These are phyloP conservation scores for Fusarium transvaalense DNA, from an alignment of 2,329 filamentous ascomycete genomes.

Conservation along the genomic window DNA sequence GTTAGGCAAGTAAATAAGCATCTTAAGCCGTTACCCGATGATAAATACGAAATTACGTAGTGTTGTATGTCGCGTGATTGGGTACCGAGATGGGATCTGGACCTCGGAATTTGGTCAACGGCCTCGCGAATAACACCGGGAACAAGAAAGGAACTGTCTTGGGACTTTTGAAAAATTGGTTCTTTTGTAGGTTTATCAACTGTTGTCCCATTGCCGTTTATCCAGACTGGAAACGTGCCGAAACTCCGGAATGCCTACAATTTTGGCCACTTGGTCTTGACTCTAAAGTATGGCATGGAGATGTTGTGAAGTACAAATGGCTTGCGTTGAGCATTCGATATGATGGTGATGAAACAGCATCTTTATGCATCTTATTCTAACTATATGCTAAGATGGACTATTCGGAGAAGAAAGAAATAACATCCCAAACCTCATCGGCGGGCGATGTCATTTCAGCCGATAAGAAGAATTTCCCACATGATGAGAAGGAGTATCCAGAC, in stretches of 20 bases:
- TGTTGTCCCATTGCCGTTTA: constrained; percentile 4
- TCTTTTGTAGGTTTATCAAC: constrained; percentile 18
- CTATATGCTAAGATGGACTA: constrained; percentile 6
- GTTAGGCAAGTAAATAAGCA: constrained; percentile 3
- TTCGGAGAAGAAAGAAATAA: constrained; percentile 10
- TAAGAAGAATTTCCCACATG: constrained; percentile 10
- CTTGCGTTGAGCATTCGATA: not conserved
- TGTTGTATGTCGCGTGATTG: not conserved
- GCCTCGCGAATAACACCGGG: constrained; percentile 7
- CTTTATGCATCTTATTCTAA: not conserved
- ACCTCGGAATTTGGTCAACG: not conserved
- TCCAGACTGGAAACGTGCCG: constrained; percentile 27
- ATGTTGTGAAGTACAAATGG: constrained; percentile 2
- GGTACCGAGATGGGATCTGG: not conserved
- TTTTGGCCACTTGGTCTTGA: not conserved
- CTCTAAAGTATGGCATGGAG: not conserved
- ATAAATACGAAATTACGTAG: constrained; percentile 17
- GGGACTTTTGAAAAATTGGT: constrained; percentile 22
- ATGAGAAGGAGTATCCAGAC: constrained; percentile 15
- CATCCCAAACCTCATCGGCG: not conserved
- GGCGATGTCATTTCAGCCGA: constrained; percentile 13
- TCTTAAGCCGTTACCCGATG: constrained; percentile 1
- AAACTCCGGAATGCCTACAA: constrained; percentile 6
- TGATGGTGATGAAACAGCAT: not conserved
- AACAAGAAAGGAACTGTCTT: not conserved